Conservation (phyloP, 495 filamentous ascomycete genomes). For the Aspergillus homomorphus region DNA sequence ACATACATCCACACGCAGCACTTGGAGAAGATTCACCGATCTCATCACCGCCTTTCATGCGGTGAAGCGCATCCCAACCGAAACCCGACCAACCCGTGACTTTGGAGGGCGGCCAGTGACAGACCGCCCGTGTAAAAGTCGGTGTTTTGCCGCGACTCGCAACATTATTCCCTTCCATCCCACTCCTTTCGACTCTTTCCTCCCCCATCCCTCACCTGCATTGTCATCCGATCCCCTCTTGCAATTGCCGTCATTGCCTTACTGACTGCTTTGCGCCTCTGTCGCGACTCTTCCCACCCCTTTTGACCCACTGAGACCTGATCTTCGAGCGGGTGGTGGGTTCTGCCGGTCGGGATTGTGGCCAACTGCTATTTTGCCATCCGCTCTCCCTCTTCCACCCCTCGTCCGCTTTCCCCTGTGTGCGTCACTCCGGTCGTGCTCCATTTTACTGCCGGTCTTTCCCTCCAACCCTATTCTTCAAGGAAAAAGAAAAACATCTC, state of each 20-base stretch:
- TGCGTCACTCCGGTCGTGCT: constrained; percentile 13
- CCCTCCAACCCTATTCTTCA: background rate
- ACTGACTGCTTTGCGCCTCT: background rate
- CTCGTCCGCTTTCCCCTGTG: constrained; percentile 12
- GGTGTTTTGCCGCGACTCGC: constrained; percentile 39
- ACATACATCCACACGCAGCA: constrained; percentile 6
- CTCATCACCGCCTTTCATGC: constrained; percentile 47
- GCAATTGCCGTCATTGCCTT: constrained; percentile 10
- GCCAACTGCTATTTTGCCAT: constrained; percentile 23
- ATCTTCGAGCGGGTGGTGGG: constrained; percentile 11
- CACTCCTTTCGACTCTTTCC: constrained; percentile 1
- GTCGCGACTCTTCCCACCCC: background rate
- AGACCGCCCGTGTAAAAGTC: constrained; percentile 43
- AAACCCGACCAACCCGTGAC: constrained; percentile 20
- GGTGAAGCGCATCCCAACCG: constrained; percentile 36
- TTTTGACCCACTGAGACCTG: background rate
- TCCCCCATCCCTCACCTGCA: constrained; percentile 3
- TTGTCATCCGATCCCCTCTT: background rate
- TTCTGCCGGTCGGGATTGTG: constrained; percentile 4
- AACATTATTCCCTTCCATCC: constrained; percentile 21
- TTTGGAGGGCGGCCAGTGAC: constrained; percentile 25
- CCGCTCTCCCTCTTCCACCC: constrained; percentile 8
- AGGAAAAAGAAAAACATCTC: background rate
- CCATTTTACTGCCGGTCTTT: constrained; percentile 1
- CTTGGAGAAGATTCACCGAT: constrained; percentile 22